Evolutionary conservation across 192 early-diverging fungal genomes (phyloP).

Genomic region (Phlyctochytrium arcticum): DNA sequence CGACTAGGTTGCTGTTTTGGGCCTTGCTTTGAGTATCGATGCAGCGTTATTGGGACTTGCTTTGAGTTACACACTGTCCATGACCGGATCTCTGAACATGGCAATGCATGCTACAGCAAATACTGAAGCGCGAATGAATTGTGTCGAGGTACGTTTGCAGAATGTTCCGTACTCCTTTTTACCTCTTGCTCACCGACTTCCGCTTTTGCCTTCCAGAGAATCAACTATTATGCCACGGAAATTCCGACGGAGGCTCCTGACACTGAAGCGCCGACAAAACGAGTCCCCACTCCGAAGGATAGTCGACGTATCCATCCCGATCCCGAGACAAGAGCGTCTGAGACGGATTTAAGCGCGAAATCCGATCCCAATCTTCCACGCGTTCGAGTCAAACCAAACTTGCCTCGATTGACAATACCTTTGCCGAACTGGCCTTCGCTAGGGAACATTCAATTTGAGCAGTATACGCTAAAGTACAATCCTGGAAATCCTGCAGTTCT

Average conservation of each 20-base stretch:
- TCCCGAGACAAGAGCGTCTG: too few species aligned
- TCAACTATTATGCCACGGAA: background rate
- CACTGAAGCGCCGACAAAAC: background rate
- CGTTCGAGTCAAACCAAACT: background rate
- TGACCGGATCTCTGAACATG: constrained; percentile 64
- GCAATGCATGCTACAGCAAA: background rate
- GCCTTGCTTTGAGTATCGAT: background rate
- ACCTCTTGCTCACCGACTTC: too few species aligned
- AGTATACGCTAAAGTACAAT: constrained; percentile 29
- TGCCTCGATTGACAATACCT: background rate
- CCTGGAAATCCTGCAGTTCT: constrained; percentile 38
- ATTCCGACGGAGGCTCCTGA: background rate
- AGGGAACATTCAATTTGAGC: constrained; percentile 13
- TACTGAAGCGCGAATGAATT: background rate
- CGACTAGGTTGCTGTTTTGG: constrained; percentile 1
- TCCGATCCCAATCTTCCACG: too few species aligned
- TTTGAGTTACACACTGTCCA: constrained; percentile 71
- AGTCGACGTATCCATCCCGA: too few species aligned
- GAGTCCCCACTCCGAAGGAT: background rate
- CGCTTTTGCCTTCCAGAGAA: background rate
- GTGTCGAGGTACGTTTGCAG: background rate
- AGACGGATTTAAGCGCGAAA: too few species aligned
- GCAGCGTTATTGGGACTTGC: constrained; percentile 70
- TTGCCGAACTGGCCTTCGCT: constrained; percentile 22
- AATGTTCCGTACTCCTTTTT: too few species aligned